phyloP scores from a whole-genome alignment of 1,139 yeast genomes.

The Suhomyces choctaworum region DNA sequence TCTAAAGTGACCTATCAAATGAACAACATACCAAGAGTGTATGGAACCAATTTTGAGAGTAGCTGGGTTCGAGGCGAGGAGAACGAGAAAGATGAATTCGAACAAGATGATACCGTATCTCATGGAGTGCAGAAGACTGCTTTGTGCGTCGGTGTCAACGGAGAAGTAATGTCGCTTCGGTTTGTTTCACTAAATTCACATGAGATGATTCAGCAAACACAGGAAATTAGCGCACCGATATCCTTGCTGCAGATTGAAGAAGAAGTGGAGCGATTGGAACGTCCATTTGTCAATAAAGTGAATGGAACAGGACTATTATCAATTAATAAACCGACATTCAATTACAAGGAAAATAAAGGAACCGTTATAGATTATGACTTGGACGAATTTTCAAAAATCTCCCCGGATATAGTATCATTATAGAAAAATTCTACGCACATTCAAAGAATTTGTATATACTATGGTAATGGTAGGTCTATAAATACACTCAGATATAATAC shows the following conservation, averaged over 20 bases:
- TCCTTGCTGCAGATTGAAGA: constrained; percentile 12
- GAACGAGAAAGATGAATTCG: neutral
- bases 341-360: constrained; percentile 29
- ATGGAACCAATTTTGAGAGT: constrained; percentile 28
- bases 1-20: constrained; percentile 21
- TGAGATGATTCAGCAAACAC: constrained; percentile 17
- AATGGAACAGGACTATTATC: constrained; percentile 45
- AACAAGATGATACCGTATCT: constrained; percentile 1
- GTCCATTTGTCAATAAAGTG: constrained; percentile 40
- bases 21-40: constrained; percentile 47
- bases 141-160: constrained; percentile 49
- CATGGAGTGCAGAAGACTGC: constrained; percentile 15
- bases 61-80: constrained; percentile 32
- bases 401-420: no score
- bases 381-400: no score
- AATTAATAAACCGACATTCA: constrained; percentile 40
- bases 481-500: no score
- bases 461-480: no score
- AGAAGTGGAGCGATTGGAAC: constrained; percentile 26
- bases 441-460: no score
- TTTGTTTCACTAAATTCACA: constrained; percentile 15
- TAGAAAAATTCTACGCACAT: no score
- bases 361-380: constrained; percentile 39
- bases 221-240: constrained; percentile 8
- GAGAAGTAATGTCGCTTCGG: constrained; percentile 42